Base-by-base conservation (phyloP, 257 asterid genomes). In the Orobanche coerulescens region DNA sequence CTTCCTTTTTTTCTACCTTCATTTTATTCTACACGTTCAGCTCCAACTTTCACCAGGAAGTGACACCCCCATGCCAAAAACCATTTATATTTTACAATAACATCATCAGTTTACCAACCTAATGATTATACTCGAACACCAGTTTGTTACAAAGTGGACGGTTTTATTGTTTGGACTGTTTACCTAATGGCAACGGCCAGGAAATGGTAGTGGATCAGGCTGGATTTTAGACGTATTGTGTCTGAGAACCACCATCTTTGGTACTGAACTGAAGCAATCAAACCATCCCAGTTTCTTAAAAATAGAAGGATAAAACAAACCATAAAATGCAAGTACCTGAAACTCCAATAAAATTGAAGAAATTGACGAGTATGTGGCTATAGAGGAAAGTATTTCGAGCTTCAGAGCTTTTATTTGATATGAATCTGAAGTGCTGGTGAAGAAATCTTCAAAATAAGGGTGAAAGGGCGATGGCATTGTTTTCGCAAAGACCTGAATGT, bases 401-500 rank as follows among this genome's bases (percentile, higher is more conserved):
- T 93, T 93, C 83, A 93, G 72, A 49, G 84, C 71, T 81, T 86
- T 93, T 43, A 81, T 75, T 74, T 76, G 95, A 74, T 84, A 89
- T 52, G 98, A 75, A 72, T 88, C 98, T 20, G 73, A 78, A 66
- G 85, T 76, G 69, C 78, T 86, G 72, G 89, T 73, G 71, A 81
- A 93, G 73, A 93, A 93, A 76, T 93, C 97, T 78, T 89, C 98
- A 77, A 79, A 84, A 72, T 86, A 78, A 19, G 84, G 81, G 71
- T 68, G 75, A 78, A 93, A 89, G 61, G 83, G 76, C 73, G 82
- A 81, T 69, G 95, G 94, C 85, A 86, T 73, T 71, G 86, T 94
- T 80, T 84, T 93, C 30, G 90, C 83, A 58, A 93, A 89, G 65
- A 86, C 96, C 82, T 86, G 97, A 71, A 93, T 83, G 76, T 93